Evolutionary conservation across 2,329 filamentous ascomycete species (phyloP), one percentile per base, ranked within the genome.

Genomic region (Piedraia hortae): DNA sequence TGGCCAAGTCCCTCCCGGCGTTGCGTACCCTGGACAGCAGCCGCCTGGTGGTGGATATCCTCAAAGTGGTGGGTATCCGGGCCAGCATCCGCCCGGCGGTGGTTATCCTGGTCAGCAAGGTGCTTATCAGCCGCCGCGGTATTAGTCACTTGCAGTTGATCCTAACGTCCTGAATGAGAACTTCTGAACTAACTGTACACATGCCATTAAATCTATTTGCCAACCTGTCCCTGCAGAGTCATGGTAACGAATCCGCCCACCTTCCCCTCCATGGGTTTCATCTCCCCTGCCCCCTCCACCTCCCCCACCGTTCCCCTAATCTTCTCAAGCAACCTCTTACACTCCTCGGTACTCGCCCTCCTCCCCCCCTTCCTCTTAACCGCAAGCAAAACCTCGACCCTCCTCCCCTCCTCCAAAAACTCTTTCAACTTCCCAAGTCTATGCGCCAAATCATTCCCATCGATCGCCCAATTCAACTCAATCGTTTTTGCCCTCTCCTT

Each of bases 401-500:
- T 64, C 40, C 60, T 57, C 1, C 78, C 78, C 42, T 75, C 74
- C 5, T 42, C 49, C 39, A 91, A 39, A 39, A 90, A 90, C 24
- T 49, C 54, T 28, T 47, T 47, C 35, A 82, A 42, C 47, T 64
- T 62, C 36, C 59, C 59, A 42, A 85, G 41, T 38, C 68, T 61
- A 41, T 73, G 67, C n/a, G 48, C 48, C 23, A 90, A 43, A 48
- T 91, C 80, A 39, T 82, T 60, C 7, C 45, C 39, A 28, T 65
- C 66, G 36, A 89, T 88, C 15, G 69, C 66, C 80, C 80, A 93
- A 43, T 77, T 82, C 34, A 93, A 35, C 47, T 91, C 80, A n/a
- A 91, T 44, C 39, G 69, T 68, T 49, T 91, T 91, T 9, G 45
- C 39, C 31, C 51, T 54, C 16, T 48, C 36, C 10, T 38, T 33